Evolutionary conservation across 371 early-diverging fungal genomes (phyloP).

Genomic region (Apophysomyces elegans): DNA sequence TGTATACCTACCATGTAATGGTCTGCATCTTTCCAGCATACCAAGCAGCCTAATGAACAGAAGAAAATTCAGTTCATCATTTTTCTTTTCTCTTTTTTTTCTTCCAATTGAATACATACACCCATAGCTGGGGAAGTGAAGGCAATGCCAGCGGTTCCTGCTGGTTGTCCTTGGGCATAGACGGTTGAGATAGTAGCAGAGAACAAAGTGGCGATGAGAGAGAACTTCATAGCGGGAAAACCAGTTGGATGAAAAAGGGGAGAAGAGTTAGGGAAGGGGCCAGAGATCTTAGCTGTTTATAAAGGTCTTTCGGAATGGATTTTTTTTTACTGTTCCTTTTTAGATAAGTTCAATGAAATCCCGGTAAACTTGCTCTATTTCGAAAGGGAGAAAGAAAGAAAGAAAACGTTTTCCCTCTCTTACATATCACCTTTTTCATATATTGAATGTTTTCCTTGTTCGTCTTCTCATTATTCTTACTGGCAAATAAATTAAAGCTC

Average conservation of each 20-base stretch:
- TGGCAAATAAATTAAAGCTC: too few relatives aligned
- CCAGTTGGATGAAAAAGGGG: constrained; percentile 1
- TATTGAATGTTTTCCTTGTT: not conserved
- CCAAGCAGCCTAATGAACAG: constrained; percentile 32
- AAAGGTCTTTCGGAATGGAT: not conserved
- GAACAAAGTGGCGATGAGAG: constrained; percentile 14
- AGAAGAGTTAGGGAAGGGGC: constrained; percentile 11
- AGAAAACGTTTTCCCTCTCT: not conserved
- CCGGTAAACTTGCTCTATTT: constrained; percentile 9
- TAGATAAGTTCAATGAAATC: not conserved
- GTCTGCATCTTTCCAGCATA: constrained; percentile 32
- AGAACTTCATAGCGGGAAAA: constrained; percentile 16
- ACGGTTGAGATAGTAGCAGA: constrained; percentile 11
- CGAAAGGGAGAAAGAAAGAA: not conserved
- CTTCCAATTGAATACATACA: constrained; percentile 5
- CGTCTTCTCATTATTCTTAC: not conserved
- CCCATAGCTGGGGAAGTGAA: constrained; percentile 16
- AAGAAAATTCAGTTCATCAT: not conserved
- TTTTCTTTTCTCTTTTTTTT: not conserved
- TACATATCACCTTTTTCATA: not conserved
- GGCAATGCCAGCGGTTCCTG: constrained; percentile 14
- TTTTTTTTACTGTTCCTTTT: constrained; percentile 2
- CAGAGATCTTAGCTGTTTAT: not conserved
- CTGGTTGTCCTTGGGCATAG: constrained; percentile 13
- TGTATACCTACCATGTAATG: constrained; percentile 31